Conservation (phyloP, 192 early-diverging fungal genomes). For the Haplosporangium gracile region DNA sequence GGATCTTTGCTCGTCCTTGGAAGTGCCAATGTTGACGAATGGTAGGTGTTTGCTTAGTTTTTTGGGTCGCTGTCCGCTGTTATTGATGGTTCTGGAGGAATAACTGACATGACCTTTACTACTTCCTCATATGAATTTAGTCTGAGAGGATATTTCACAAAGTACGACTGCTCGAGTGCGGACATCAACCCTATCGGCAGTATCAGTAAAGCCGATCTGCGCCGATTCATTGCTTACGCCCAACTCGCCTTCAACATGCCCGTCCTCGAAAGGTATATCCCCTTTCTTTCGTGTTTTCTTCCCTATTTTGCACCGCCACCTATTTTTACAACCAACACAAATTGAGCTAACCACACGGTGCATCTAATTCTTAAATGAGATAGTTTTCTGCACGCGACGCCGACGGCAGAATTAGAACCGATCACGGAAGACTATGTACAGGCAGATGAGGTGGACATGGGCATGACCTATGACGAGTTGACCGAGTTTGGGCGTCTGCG, state of each 20-base stretch:
- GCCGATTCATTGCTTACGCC: conserved; percentile 84
- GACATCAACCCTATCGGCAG: conserved; percentile 98
- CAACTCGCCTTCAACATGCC: conserved; percentile 73
- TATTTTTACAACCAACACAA: neutral
- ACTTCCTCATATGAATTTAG: conserved; percentile 44
- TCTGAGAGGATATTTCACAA: conserved; percentile 96
- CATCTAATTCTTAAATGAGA: neutral
- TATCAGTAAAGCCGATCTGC: conserved; percentile 90
- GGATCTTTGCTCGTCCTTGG: conserved; percentile 92
- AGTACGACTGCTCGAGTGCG: conserved; percentile 98
- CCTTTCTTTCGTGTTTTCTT: neutral
- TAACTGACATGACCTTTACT: neutral
- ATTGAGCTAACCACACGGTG: neutral
- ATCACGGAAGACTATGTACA: conserved; percentile 87
- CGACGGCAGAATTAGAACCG: conserved; percentile 98
- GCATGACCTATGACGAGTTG: conserved; percentile 97
- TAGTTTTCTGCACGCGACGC: conserved; percentile 87
- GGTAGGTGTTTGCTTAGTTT: conserved; percentile 55
- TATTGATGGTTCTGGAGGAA: neutral
- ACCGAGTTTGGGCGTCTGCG: conserved; percentile 92
- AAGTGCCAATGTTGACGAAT: conserved; percentile 98
- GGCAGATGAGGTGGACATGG: conserved; percentile 97
- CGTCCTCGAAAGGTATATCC: conserved; percentile 69
- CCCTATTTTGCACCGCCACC: neutral
- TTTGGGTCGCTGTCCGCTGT: neutral